phyloP scores from a whole-genome alignment of 2,329 filamentous ascomycete genomes.

The Ambrosiella beaveri region DNA sequence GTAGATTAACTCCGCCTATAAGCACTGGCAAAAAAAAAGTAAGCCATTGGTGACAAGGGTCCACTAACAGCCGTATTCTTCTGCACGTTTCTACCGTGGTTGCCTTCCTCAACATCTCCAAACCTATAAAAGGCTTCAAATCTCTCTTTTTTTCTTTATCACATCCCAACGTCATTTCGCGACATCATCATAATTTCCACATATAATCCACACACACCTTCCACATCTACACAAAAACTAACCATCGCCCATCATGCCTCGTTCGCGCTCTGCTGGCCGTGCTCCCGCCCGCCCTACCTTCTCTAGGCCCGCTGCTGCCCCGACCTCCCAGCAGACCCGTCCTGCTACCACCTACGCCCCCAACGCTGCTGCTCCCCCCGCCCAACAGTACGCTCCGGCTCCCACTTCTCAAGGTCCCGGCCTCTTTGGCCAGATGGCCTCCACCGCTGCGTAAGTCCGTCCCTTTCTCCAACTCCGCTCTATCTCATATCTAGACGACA shows the following conservation, averaged over 20 bases:
- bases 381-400: constrained; percentile 28
- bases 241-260: constrained; percentile 45
- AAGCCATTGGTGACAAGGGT: not conserved
- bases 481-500: not conserved
- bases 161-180: not conserved
- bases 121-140: not conserved
- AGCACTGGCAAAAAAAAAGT: not conserved
- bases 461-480: not conserved
- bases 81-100: constrained; percentile 14
- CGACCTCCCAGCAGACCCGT: constrained; percentile 45
- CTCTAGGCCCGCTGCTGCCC: constrained; percentile 31
- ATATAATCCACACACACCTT: not conserved
- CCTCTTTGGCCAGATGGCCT: constrained; percentile 91
- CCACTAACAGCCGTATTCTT: constrained; percentile 3
- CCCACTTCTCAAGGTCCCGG: constrained; percentile 53
- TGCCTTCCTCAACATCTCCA: not conserved
- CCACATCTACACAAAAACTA: not conserved
- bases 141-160: not conserved
- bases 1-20: not conserved
- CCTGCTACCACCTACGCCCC: constrained; percentile 49
- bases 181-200: not conserved
- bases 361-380: constrained; percentile 30
- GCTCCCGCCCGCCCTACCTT: constrained; percentile 51
- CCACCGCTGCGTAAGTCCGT: constrained; percentile 80
- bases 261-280: constrained; percentile 50